Base-by-base conservation (phyloP, 306 rosid species). In the Cyamopsis tetragonoloba region DNA sequence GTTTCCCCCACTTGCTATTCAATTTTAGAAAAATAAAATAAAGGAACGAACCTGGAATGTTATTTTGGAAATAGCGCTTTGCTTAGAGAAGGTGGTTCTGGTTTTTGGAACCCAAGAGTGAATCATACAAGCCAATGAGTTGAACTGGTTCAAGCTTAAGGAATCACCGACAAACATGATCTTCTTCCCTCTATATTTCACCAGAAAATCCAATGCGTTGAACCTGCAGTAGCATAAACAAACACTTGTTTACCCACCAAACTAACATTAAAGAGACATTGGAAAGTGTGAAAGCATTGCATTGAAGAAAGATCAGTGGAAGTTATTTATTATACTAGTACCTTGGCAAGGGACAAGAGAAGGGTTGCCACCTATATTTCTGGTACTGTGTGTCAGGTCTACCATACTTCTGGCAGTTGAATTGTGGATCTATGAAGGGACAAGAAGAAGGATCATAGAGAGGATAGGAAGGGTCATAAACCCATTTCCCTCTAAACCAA, bases 101-200 rank as follows among this genome's bases (percentile, higher is more conserved):
- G 96, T 73, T 2, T 83, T 86, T 0, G 97, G 97, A 0, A 90
- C 81, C 96, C 81, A 88, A 55, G 96, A 80, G 53, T 93, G 89
- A 69, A 93, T 70, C 97, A 93, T 83, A 82, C 99, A 93, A 0
- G 96, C 79, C 43, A 93, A 24, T 4, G 99, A 93, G 47, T 81
- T 81, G 83, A 91, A 93, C 67, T 93, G 99, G 71, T 93, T 93
- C 72, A 80, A 65, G 65, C 99, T 90, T 85, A 90, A 46, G 0
- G 99, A 93, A 47, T 93, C 99, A 2, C 99, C 99, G 0, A 93
- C 97, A 39, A 93, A 93, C 99, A 90, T 93, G 6, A 93, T 90
- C 84, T 86, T 93, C 85, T 93, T 90, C 37, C 95, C 95, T 24
- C 91, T 86, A 83, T 92, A 93, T 66, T 83, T 88, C 51, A 42